Conservation (phyloP, 163 green algal species). For the Scenedesmus sp. region DNA sequence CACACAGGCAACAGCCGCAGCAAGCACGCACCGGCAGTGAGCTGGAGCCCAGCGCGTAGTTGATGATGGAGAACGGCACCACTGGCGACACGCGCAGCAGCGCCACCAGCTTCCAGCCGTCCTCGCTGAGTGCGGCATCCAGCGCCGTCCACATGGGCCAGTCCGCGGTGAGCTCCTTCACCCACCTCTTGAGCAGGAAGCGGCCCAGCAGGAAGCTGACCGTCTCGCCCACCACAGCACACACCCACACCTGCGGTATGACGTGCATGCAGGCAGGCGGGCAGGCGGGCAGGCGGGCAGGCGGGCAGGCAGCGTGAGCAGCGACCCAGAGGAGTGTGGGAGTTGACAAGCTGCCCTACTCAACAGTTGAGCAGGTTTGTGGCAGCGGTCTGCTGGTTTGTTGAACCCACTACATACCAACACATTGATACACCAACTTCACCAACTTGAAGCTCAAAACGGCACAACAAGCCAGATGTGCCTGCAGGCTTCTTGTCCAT, state of each 20-base stretch:
- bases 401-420: no score
- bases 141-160: slow-evolving; percentile 77
- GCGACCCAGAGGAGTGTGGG: no score
- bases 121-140: slow-evolving; percentile 62
- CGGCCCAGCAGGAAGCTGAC: slow-evolving; percentile 79
- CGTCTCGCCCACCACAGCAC: slow-evolving; percentile 72
- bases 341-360: background rate
- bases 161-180: slow-evolving; percentile 63
- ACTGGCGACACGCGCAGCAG: slow-evolving; percentile 81
- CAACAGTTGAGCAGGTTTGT: background rate
- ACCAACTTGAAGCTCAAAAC: no score
- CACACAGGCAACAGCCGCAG: background rate
- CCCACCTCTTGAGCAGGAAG: slow-evolving; percentile 77
- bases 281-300: no score
- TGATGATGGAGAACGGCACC: slow-evolving; percentile 84
- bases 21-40: slow-evolving; percentile 17
- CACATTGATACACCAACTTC: no score
- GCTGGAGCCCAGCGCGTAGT: slow-evolving; percentile 74
- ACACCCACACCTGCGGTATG: background rate
- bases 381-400: no score
- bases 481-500: no score
- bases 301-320: no score
- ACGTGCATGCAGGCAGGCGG: no score
- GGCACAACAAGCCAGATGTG: no score
- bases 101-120: slow-evolving; percentile 86